Base-by-base conservation (phyloP, 202 grass and related monocot genomes). In the Zizania palustris region DNA sequence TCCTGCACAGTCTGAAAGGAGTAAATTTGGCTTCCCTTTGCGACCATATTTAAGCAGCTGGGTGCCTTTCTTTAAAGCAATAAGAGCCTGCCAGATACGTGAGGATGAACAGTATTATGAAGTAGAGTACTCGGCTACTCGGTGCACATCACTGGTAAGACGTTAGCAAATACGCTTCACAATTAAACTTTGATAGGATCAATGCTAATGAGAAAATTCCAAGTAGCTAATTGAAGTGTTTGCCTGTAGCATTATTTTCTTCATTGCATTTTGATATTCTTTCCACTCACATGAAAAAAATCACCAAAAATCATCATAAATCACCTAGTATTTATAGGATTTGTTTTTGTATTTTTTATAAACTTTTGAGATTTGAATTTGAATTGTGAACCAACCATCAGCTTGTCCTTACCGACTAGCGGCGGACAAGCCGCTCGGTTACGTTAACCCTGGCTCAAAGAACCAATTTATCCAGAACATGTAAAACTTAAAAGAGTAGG, bases 11-110 rank as follows among this genome's bases (percentile, higher is more conserved):
- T 51, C 93, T 86, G 67, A 96, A 85, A 34, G 93, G 93, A 73
- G 85, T 90, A 75, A 96, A 96, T 59, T 96, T 19, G 93, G 93
- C 69, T 96, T 96, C 50, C 87, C 89, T 72, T 96, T 92, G 65
- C 93, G 86, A 57, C 89, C 87, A 59, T 92, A 96, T 84, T 96
- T 96, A 64, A 96, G 89, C 71, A 96, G 78, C 13, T 90, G 84
- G 75, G 93, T 68, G 37, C 93, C 93, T 88, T 96, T 96, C 79
- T 92, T 96, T 48, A 96, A 75, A 88, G 85, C 89, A 86, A 88
- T 54, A 78, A 88, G 83, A 14, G 84, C 89, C 93, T 92, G 61
- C 19, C 74, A 18, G 55, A 65, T 49, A 28, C 42, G 80, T 61
- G 20, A 69, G 42, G 64, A 68, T 46, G 78, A 73, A 39, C 35